Base-by-base conservation (phyloP, 208 protist genomes). In the Acanthamoeba sp. region DNA sequence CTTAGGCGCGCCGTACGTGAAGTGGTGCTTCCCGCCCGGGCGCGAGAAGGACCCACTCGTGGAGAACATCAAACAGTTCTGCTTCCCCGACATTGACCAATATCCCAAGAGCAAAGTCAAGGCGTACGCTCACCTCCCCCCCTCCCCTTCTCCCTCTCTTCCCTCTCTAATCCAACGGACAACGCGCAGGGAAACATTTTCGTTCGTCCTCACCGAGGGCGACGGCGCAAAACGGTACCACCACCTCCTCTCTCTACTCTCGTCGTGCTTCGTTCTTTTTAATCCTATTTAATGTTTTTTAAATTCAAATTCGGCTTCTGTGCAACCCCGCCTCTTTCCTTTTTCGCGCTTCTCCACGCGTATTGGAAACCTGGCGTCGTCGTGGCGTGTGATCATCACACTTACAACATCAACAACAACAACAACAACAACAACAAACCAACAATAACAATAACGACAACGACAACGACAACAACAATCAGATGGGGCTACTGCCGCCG, bases 51-150 rank as follows among this genome's bases (percentile, higher is more conserved):
- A 78, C 69, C 27, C 69, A 2, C 36, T 78, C n/a, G 36, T 78
- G 36, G 69, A 78, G 27, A 78, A 78, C 69, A 78, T 78, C 45
- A 85, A 48, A 55, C 18, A 85, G 76, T 85, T 85, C 24, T 85
- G 76, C 38, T 85, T 85, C n/a, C 76, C 76, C 22, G 76, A 85
- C 76, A 78, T 78, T 3, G 29, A 36, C 6, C 36, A 36, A 12
- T 78, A 78, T n/a, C 69, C 69, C 69, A 78, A 78, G 36, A 42
- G 34, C 69, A 78, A 78, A 78, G 36, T 78, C 69, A 78, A 78
- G 27, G 36, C 29, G 69, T 78, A 78, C 10, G 34, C 10, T 48
- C 36, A 3, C 36, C 2, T n/a, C 36, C 36, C 36, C 27, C 7
- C 55, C 64, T 73, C 36, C 36, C 36, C 2, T n/a, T 78, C 36